A percentile compares a stretch with the other conserved stretches of the same genome.
These are phyloP conservation scores for Aureobasidium leucospermi DNA, from an alignment of 2,329 filamentous ascomycete genomes.

Conservation along the genomic window DNA sequence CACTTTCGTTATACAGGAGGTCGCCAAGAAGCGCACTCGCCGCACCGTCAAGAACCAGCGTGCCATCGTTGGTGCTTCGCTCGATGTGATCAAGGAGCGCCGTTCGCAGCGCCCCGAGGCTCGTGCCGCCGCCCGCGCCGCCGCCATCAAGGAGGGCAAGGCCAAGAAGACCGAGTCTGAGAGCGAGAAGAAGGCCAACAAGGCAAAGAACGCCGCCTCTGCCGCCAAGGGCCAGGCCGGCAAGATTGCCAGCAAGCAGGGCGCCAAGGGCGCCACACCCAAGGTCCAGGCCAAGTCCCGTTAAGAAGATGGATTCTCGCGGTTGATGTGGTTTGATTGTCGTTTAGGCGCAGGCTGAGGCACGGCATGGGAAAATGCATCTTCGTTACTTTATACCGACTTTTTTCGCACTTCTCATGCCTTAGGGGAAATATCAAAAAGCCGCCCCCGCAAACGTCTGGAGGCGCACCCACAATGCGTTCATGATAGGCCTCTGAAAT, in stretches of 20 bases:
- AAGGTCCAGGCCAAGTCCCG: slow-evolving; percentile 15
- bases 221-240: slow-evolving; percentile 69
- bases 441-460: slow-evolving; percentile 12
- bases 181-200: slow-evolving; percentile 96
- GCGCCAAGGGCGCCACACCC: slow-evolving; percentile 70
- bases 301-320: slow-evolving; percentile 3
- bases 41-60: slow-evolving; percentile 97
- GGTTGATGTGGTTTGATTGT: slow-evolving; percentile 15
- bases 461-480: slow-evolving; percentile 15
- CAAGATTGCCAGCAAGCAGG: slow-evolving; percentile 93
- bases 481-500: slow-evolving; percentile 15
- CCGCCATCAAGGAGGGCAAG: slow-evolving; percentile 96
- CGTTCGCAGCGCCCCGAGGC: slow-evolving; percentile 91
- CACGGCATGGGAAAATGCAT: slow-evolving; percentile 14
- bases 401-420: slow-evolving; percentile 12
- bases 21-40: slow-evolving; percentile 99
- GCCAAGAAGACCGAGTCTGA: slow-evolving; percentile 89
- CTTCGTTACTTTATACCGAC: slow-evolving; percentile 13
- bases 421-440: slow-evolving; percentile 11
- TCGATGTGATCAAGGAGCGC: slow-evolving; percentile 99
- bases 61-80: slow-evolving; percentile 96
- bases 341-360: slow-evolving; percentile 16
- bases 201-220: slow-evolving; percentile 80
- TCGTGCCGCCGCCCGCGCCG: slow-evolving; percentile 78
- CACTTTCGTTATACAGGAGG: slow-evolving; percentile 61